Base-by-base conservation (phyloP, 2,329 filamentous ascomycete genomes). In the Botryotinia calthae region DNA sequence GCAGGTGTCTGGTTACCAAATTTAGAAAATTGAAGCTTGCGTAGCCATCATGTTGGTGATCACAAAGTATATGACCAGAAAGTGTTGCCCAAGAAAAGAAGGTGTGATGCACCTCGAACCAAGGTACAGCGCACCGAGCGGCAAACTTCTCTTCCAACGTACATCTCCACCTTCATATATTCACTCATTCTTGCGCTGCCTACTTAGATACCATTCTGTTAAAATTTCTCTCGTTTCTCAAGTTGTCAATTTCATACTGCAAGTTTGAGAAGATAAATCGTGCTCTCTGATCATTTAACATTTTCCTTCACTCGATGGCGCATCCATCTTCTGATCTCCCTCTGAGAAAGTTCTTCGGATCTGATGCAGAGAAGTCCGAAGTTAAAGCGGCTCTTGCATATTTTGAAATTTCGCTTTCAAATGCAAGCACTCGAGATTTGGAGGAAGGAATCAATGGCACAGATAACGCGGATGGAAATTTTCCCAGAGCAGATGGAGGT, bases 401-500 rank as follows among this genome's bases (percentile, higher is more conserved):
- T 18, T 18, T 51, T 51, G 68, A 63, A 18, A 31, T 62, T 62
- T 18, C 40, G 37, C 40, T 61, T 31, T 61, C 54, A n/a, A 46
- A 65, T 48, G 44, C 22, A 44, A 42, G 64, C 37, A 56, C n/a
- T 31, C 48, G n/a, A 56, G 37, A 71, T 37, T 25, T 51, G 14
- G 70, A 66, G n/a, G 37, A 34, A 54, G 46, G 46, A 20, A 25
- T 12, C 4, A 22, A n/a, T 31, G 37, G 10, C n/a, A 18, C 18
- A 22, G n/a, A 42, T 20, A 31, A 71, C 40, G n/a, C 22, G 46
- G 46, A 56, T 37, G 44, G 31, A 9, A 63, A 34, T 34, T 14
- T 76, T 18, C 83, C 85, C 2, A 82, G 80, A n/a, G 82, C 82
- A 4, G 87, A 88, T 77, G 79, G 82, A 20, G 86, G 86, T 1